Percentiles rank a stretch among this genome's conserved stretches.
phyloP scores from a whole-genome alignment of 164 flowering plant genomes.

The Cinnamomum micranthum region DNA sequence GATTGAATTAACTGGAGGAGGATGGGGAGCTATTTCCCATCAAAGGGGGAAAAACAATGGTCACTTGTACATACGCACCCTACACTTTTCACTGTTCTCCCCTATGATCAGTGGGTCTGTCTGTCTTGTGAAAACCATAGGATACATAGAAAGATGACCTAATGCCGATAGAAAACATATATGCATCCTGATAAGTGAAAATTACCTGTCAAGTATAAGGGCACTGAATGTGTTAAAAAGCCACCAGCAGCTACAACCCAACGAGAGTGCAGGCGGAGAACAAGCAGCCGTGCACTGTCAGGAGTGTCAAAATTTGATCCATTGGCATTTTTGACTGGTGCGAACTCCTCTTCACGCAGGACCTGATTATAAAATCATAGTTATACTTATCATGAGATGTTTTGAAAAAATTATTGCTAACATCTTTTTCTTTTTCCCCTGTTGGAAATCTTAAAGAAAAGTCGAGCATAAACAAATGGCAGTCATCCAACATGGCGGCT shows the following conservation, averaged over 20 bases:
- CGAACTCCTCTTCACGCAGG: conserved; percentile 92
- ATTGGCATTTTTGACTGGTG: conserved; percentile 96
- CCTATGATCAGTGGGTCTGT: too few relatives aligned
- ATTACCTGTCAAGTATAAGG: conserved; percentile 83
- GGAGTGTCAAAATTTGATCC: conserved; percentile 91
- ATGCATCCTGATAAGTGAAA: not conserved
- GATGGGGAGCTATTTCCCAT: too few relatives aligned
- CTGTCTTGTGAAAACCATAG: too few relatives aligned
- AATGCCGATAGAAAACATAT: not conserved
- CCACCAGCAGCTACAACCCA: conserved; percentile 99
- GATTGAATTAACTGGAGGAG: too few relatives aligned
- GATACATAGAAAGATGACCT: not conserved
- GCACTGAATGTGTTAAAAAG: conserved; percentile 92
- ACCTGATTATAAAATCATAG: conserved; percentile 35
- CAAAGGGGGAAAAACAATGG: too few relatives aligned
- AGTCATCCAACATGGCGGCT: too few relatives aligned
- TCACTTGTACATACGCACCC: too few relatives aligned
- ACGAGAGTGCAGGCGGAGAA: conserved; percentile 90
- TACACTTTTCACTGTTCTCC: too few relatives aligned
- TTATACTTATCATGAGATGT: not conserved
- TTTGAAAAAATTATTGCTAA: not conserved
- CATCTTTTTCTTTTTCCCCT: not conserved
- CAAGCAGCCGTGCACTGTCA: conserved; percentile 80
- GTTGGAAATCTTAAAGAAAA: too few relatives aligned
- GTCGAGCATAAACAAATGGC: too few relatives aligned